These are phyloP conservation scores for Mycosphaerella arachidis DNA, from an alignment of 2,329 filamentous ascomycete species.

Conservation along the genomic window DNA sequence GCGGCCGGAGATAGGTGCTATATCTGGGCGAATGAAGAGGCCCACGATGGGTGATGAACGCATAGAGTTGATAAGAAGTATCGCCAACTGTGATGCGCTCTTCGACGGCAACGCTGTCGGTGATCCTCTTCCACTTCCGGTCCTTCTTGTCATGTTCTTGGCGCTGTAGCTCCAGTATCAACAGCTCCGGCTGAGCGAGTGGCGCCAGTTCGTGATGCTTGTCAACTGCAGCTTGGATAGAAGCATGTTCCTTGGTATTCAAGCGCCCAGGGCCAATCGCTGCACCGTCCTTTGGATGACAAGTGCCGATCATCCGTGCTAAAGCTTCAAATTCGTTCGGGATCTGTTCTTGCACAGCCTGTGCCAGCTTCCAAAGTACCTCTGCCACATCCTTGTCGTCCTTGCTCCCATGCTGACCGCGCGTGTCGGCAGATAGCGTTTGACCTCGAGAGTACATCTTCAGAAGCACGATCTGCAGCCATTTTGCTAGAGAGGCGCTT, in stretches of 20 bases:
- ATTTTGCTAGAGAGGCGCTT: slow-evolving; percentile 4
- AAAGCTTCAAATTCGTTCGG: slow-evolving; percentile 12
- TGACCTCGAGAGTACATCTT: slow-evolving; percentile 27
- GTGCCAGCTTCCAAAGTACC: slow-evolving; percentile 19
- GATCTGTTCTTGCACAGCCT: slow-evolving; percentile 12
- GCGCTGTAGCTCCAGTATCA: slow-evolving; percentile 51
- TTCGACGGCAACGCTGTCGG: slow-evolving; percentile 53
- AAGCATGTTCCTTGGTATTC: slow-evolving; percentile 30
- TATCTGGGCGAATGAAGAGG: slow-evolving; percentile 56
- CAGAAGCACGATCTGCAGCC: slow-evolving; percentile 23
- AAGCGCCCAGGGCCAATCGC: slow-evolving; percentile 25
- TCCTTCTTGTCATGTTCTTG: slow-evolving; percentile 52
- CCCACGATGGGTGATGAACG: slow-evolving; percentile 57
- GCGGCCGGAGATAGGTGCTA: slow-evolving; percentile 56
- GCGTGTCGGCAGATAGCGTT: slow-evolving; percentile 16
- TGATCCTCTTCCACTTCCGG: slow-evolving; percentile 54
- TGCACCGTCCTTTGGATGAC: slow-evolving; percentile 16
- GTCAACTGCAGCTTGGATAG: slow-evolving; percentile 41
- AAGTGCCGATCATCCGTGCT: slow-evolving; percentile 24
- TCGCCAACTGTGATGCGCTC: slow-evolving; percentile 49
- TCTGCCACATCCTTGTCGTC: slow-evolving; percentile 23
- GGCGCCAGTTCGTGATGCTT: slow-evolving; percentile 19
- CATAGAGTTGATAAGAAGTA: slow-evolving; percentile 53
- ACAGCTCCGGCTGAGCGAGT: slow-evolving; percentile 31
- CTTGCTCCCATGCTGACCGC: not conserved